Conservation (phyloP, 2,329 filamentous ascomycete species). For the Cryphonectria radicalis region DNA sequence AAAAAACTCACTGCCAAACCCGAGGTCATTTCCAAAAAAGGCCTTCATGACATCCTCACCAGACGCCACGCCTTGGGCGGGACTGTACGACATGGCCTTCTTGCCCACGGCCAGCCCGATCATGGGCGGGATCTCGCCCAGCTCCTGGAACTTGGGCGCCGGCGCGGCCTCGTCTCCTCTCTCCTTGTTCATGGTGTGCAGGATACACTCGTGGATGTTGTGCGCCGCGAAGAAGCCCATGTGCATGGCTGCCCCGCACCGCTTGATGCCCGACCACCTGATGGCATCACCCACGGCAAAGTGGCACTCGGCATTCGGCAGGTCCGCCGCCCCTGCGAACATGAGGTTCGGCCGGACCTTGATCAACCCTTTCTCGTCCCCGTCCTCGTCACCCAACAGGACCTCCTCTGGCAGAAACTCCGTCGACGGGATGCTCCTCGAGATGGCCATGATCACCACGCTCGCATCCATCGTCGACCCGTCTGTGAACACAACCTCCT, state of each 20-base stretch:
- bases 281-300: conserved; percentile 73
- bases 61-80: conserved; percentile 57
- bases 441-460: conserved; percentile 72
- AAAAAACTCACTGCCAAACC: conserved; percentile 59
- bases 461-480: conserved; percentile 64
- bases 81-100: conserved; percentile 67
- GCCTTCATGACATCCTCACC: conserved; percentile 66
- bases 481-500: conserved; percentile 61
- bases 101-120: conserved; percentile 75
- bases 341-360: conserved; percentile 62
- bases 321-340: conserved; percentile 50
- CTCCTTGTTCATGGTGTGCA: conserved; percentile 44
- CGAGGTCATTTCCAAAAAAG: conserved; percentile 73
- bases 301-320: conserved; percentile 64
- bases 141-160: conserved; percentile 53
- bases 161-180: conserved; percentile 24
- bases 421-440: conserved; percentile 64
- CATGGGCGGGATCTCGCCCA: conserved; percentile 63
- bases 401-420: conserved; percentile 62
- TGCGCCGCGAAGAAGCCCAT: conserved; percentile 68
- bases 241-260: conserved; percentile 76
- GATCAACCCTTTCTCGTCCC: conserved; percentile 68
- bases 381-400: conserved; percentile 42
- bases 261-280: conserved; percentile 78
- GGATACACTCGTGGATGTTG: conserved; percentile 69